Conservation (phyloP, 257 asterid species). For the Mitragyna speciosa region DNA sequence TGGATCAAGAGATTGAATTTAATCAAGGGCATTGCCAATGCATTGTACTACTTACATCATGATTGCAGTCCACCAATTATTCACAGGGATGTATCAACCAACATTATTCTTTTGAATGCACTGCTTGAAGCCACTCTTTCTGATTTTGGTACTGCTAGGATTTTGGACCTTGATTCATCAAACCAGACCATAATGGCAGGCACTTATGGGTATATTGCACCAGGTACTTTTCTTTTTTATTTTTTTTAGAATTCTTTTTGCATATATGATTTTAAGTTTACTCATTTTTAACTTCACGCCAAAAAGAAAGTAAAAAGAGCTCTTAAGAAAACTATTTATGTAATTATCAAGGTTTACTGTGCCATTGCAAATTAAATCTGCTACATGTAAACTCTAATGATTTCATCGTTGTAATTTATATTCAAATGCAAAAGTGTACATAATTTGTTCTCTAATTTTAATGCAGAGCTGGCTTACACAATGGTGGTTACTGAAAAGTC, state of each 20-base stretch:
- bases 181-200: constrained; percentile 6
- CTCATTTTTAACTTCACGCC: too few relatives aligned
- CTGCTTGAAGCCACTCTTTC: neutral
- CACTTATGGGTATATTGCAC: neutral
- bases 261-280: too few relatives aligned
- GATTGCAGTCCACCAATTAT: constrained; percentile 6
- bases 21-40: constrained; percentile 9
- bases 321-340: too few relatives aligned
- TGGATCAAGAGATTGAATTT: constrained; percentile 14
- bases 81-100: constrained; percentile 9
- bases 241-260: too few relatives aligned
- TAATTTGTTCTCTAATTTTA: neutral
- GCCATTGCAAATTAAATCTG: too few relatives aligned
- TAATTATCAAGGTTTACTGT: too few relatives aligned
- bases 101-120: constrained; percentile 3
- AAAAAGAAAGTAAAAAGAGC: too few relatives aligned
- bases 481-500: neutral
- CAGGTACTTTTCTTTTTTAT: too few relatives aligned
- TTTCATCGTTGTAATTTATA: too few relatives aligned
- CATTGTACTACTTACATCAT: constrained; percentile 5
- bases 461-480: neutral
- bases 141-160: constrained; percentile 8
- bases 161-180: constrained; percentile 8
- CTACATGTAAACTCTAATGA: too few relatives aligned
- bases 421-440: neutral